Evolutionary conservation across 1,139 yeast genomes (phyloP).

Genomic region (Citeromyces siamensis): DNA sequence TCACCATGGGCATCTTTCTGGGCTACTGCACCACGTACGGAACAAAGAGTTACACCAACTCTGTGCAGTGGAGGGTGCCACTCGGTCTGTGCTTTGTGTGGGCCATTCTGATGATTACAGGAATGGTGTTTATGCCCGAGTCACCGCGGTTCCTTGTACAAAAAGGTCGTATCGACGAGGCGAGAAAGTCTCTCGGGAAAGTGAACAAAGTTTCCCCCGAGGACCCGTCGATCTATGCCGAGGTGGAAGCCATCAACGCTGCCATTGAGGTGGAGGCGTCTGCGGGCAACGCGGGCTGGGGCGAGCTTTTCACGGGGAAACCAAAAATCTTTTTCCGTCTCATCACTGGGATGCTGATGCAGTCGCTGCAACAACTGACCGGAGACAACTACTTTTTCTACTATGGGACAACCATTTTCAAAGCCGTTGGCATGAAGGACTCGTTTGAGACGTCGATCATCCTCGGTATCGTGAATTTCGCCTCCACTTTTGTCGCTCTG

Average conservation of each 20-base stretch:
- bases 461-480: constrained; percentile 69
- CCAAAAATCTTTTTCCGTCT: constrained; percentile 59
- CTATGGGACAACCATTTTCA: constrained; percentile 68
- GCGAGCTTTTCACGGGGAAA: constrained; percentile 49
- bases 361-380: constrained; percentile 65
- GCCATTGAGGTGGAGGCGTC: constrained; percentile 50
- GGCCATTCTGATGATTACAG: constrained; percentile 32
- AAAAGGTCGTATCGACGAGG: constrained; percentile 39
- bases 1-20: constrained; percentile 49
- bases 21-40: constrained; percentile 57
- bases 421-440: constrained; percentile 63
- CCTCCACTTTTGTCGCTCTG: constrained; percentile 57
- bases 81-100: constrained; percentile 41
- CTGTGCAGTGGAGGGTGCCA: constrained; percentile 57
- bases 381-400: constrained; percentile 79
- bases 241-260: constrained; percentile 47
- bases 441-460: constrained; percentile 69
- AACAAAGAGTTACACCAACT: constrained; percentile 31
- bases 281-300: constrained; percentile 63
- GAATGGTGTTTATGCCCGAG: constrained; percentile 64
- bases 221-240: constrained; percentile 43
- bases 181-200: constrained; percentile 46
- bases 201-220: constrained; percentile 51
- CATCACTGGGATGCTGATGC: constrained; percentile 49
- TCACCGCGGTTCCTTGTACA: constrained; percentile 65